phyloP scores from a whole-genome alignment of 2,329 filamentous ascomycete species.

The Pestalotiopsis sp. region DNA sequence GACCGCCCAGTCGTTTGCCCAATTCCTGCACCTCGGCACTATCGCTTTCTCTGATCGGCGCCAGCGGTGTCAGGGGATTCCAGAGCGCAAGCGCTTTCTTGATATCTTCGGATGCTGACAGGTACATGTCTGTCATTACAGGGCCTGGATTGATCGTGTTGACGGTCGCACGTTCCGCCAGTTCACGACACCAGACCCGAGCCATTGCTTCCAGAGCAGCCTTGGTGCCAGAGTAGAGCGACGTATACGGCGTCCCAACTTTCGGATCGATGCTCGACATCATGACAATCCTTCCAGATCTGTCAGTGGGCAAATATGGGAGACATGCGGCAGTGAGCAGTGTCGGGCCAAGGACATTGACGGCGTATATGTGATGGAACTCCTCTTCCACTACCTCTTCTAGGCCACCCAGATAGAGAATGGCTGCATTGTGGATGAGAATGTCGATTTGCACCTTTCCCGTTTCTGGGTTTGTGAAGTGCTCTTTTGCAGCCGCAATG shows the following conservation, averaged over 20 bases:
- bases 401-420: conserved; percentile 48
- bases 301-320: conserved; percentile 57
- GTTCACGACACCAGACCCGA: conserved; percentile 62
- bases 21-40: conserved; percentile 18
- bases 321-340: conserved; percentile 57
- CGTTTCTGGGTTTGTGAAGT: conserved; percentile 46
- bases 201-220: conserved; percentile 66
- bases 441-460: conserved; percentile 57
- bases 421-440: conserved; percentile 61
- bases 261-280: conserved; percentile 56
- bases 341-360: conserved; percentile 60
- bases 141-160: conserved; percentile 65
- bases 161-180: conserved; percentile 57
- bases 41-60: conserved; percentile 24
- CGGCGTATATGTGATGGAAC: conserved; percentile 57
- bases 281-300: conserved; percentile 61
- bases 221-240: conserved; percentile 65
- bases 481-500: conserved; percentile 51
- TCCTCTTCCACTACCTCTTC: conserved; percentile 49
- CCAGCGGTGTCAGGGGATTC: conserved; percentile 16
- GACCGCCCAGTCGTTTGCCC: conserved; percentile 17
- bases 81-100: conserved; percentile 36
- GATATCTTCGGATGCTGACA: conserved; percentile 55
- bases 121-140: conserved; percentile 47
- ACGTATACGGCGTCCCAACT: conserved; percentile 55